A percentile compares a stretch with the other conserved stretches of the same genome.
These are phyloP conservation scores for Kuraishia capsulata DNA, from an alignment of 805 yeast genomes.

Conservation along the genomic window DNA sequence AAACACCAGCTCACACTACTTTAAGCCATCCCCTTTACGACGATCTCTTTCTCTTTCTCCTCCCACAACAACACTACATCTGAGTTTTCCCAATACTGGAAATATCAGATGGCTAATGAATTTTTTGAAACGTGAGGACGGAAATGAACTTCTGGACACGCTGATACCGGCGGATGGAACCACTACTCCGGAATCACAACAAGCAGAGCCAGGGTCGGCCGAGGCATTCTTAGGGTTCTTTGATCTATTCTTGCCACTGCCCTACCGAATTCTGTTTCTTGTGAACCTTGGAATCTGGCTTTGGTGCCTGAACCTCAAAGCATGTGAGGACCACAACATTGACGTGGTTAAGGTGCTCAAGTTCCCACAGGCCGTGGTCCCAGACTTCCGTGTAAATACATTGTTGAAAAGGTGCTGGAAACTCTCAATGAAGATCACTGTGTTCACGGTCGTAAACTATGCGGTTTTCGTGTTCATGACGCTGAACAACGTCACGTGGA, in stretches of 20 bases:
- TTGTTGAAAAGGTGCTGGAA: conserved; percentile 9
- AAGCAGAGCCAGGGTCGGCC: not conserved
- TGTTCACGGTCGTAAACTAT: conserved; percentile 18
- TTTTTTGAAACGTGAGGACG: not conserved
- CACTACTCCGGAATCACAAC: not conserved
- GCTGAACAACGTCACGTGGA: conserved; percentile 14
- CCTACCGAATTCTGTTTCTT: conserved; percentile 40
- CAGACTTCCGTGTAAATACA: conserved; percentile 14
- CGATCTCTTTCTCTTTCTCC: no score
- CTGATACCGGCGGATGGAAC: not conserved
- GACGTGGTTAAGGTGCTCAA: conserved; percentile 37
- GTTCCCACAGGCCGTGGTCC: conserved; percentile 14
- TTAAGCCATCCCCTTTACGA: no score
- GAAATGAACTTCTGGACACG: not conserved
- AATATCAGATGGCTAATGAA: no score
- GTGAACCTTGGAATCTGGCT: conserved; percentile 40
- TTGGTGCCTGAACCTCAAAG: conserved; percentile 39
- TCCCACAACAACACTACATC: no score
- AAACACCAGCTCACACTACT: no score
- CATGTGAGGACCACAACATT: conserved; percentile 27
- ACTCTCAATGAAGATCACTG: conserved; percentile 11
- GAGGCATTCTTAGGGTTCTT: conserved; percentile 8
- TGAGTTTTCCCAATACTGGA: no score
- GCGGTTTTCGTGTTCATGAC: conserved; percentile 17
- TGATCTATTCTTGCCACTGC: conserved; percentile 33